A percentile compares a stretch with the other conserved stretches of the same genome.
phyloP scores from a whole-genome alignment of 441 rosid species.

The Eutrema salsugineum region DNA sequence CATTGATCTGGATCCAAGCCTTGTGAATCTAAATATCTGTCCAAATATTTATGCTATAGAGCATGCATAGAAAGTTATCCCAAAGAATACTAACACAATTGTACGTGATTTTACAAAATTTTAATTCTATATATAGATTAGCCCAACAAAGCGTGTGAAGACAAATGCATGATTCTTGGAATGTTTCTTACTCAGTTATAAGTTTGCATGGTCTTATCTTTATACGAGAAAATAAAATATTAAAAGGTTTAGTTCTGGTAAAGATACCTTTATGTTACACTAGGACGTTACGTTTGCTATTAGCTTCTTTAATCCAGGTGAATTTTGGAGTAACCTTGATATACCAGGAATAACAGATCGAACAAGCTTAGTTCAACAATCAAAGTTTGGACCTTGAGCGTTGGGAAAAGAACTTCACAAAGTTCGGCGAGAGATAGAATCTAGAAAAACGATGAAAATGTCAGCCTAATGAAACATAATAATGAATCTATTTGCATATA shows the following conservation, averaged over 20 bases:
- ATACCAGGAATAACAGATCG: neutral
- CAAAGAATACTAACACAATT: no score
- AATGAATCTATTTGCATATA: no score
- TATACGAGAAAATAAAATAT: neutral
- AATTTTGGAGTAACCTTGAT: neutral
- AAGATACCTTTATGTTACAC: neutral
- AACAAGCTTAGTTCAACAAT: neutral
- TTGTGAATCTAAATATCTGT: neutral
- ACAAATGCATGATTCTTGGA: no score
- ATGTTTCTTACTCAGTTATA: no score
- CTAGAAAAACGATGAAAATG: neutral
- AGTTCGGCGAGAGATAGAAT: neutral
- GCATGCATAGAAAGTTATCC: neutral
- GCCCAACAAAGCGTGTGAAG: no score
- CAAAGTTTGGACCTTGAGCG: neutral
- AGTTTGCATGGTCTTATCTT: no score
- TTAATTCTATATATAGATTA: no score
- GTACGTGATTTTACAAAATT: neutral
- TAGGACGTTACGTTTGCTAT: neutral
- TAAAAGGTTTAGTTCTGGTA: neutral
- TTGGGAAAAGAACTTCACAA: neutral
- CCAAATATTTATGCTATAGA: neutral
- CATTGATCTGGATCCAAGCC: neutral
- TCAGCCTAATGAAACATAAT: neutral
- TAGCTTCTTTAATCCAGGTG: neutral